Base-by-base conservation (phyloP, 2,329 filamentous ascomycete genomes). In the Phaeosphaeria sp. region DNA sequence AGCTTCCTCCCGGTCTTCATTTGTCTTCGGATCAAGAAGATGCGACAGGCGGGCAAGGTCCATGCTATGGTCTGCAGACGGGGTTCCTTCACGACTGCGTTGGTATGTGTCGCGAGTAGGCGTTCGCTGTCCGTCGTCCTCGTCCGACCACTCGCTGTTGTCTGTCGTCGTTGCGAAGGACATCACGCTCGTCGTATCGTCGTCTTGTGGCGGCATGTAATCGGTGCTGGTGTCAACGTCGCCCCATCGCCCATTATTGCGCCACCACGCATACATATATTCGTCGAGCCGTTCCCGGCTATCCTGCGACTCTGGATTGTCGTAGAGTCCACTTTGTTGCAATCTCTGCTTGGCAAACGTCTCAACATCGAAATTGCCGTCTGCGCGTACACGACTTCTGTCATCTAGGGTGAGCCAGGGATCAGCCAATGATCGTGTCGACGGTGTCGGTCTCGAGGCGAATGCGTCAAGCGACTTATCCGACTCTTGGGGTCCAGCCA, bases 181-280 rank as follows among this genome's bases (percentile, higher is more conserved):
- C n/a, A 95, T 79, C 36, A 96, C 83, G 69, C 93, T 97, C 0
- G 92, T 96, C 8, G 85, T 86, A 71, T 96, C 92, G 71, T 89
- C 88, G 45, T 89, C 83, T 11, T 81, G 75, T 2, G 75, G 69
- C 0, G 89, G 89, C 30, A 82, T 76, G 74, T 93, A 98, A 61
- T 94, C 90, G 25, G 91, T 91, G 69, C 91, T 97, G 5, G 83
- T 83, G 73, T 98, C 94, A 30, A 89, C 83, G 17, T 89, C 88
- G 1, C 94, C 93, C 88, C 92, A 97, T 80, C 91, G 91, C 7
- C 91, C 92, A 20, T 92, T 92, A 53, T 84, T 82, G 51, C 90
- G 87, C 91, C 92, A 98, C 86, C 93, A 95, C 27, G 83, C 82
- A 74, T 97, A 98, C 1, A 97, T 80, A 57, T 87, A 89, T 2